Base-by-base conservation (phyloP, 108 stramenopile genomes). In the Aurantiochytrium sp. region DNA sequence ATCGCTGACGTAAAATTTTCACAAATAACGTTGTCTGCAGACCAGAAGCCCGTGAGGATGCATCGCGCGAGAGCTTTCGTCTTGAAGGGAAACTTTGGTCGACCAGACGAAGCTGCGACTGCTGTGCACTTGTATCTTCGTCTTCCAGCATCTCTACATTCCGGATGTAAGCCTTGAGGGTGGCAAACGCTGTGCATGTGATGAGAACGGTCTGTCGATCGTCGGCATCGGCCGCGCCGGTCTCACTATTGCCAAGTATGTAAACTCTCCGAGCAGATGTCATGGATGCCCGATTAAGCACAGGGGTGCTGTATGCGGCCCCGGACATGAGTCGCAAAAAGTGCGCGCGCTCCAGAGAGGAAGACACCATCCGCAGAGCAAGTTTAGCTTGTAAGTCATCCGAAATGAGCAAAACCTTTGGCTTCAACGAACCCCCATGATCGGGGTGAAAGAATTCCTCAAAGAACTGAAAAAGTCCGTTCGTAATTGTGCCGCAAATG, bases 401-500 rank as follows among this genome's bases (percentile, higher is more conserved):
- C 6, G 76, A 83, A 6, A 83, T 53, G 12, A 83, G 49, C 12
- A 83, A 6, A 6, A 83, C 51, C 76, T 83, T 83, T 6, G 76
- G 10, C 76, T 6, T 47, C 23, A 45, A 16, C 28, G n/a, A 10
- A 6, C 8, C 1, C 43, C 76, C 76, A 53, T 83, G 76, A 83
- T 83, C 76, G 43, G 76, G 28, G 51, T 83, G 76, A 23, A 83
- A 83, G 51, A 45, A 83, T 23, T 83, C 76, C 76, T 83, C 76
- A 83, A 83, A 83, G 28, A 83, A 83, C 0, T 53, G 19, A 18
- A 21, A 83, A 6, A 83, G 45, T 55, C 76, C 76, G 23, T 23
- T 83, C 1, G 19, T 83, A 16, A 83, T 83, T 6, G 76, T 19
- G 43, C 76, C 76, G 51, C 49, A 53, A 28, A 83, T 12, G 28